Evolutionary conservation across 2,329 filamentous ascomycete species (phyloP), one percentile per base, ranked within the genome.

Genomic region (Fusarium sarcochroum): DNA sequence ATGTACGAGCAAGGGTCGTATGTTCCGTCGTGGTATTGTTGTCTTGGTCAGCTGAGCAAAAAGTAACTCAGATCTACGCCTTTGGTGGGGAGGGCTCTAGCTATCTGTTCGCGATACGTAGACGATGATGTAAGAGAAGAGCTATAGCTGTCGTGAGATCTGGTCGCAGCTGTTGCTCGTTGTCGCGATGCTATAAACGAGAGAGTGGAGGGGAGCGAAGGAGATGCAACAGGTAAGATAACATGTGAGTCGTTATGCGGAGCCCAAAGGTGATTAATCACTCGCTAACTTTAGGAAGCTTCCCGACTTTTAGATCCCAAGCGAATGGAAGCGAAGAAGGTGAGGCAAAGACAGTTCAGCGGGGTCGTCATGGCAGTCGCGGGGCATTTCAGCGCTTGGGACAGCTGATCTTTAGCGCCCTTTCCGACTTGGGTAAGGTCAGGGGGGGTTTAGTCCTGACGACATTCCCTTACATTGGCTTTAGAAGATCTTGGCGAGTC

Each of bases 291-390:
- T 30, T 38, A 17, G 55, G 66, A 69, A 58, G 45, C 66, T 67
- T 67, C 49, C 52, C 52, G 59, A 63, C 57, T 67, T 69, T 69
- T 67, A 53, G 56, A 58, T 51, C 66, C 66, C 55, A 53, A 40
- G 40, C 32, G 55, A 53, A 61, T 48, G 46, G 47, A 66, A 62
- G 62, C 49, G 53, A 52, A 48, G 65, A n/a, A 40, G 37, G 60
- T 47, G 64, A 68, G 42, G 55, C 35, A 38, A 32, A 38, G 47
- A 46, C 47, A 44, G 41, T 47, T 20, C 50, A 54, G 66, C 62
- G 66, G 66, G 66, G 66, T 69, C 47, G 45, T 64, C 50, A 61
- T 65, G 50, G 50, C 51, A 38, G 63, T 54, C 66, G 66, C 66
- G 66, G 66, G 66, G 66, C 52, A 67, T 47, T 44, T 51, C 34